Evolutionary conservation across 176 grass and related monocot genomes (phyloP), one percentile per base, ranked within the genome.

Genomic region (Pontederia paniculata): DNA sequence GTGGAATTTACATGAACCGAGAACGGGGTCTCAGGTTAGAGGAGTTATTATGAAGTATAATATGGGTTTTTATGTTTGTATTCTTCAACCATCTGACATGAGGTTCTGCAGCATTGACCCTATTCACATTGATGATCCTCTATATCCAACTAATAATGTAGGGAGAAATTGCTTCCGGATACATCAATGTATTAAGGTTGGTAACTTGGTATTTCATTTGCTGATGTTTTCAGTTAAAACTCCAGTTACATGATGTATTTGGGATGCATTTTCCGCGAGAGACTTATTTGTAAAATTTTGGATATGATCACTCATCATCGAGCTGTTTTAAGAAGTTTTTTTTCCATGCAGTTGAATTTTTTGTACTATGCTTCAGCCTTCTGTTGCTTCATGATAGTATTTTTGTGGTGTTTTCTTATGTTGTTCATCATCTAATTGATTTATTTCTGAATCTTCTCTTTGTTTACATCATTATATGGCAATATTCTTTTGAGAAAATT

Each of bases 131-230:
- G 86, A 97, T 50, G 91, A 97, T 68, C 91, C 91, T 73, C 79
- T 90, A 60, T 88, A 84, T 67, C 83, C 77, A 62, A 64, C 76
- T 54, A 97, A 97, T 62, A 97, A 97, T 76, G 86, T 97, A 12
- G 91, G 91, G 10, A 86, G 91, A 64, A 97, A 97, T 65, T 97
- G 91, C 84, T 97, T 97, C 58, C 91, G 91, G 9, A 97, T 97
- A 81, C 91, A 97, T 48, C 91, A 97, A 37, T 97, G 91, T 67
- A 90, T 90, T 70, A 97, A 97, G 79, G 91, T 90, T 69, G 68
- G 65, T 72, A 31, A 68, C 44, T 15, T 70, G 22, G 58, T 70
- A 12, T 54, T 23, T 54, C 66, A 53, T 56, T 44, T 28, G n/a
- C 20, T 41, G 48, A 67, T 54, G 48, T 60, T 57, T 19, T 60